A percentile compares a stretch with the other conserved stretches of the same genome.
phyloP scores from a whole-genome alignment of 2,329 filamentous ascomycete species.

The Stagonosporopsis tanaceti region DNA sequence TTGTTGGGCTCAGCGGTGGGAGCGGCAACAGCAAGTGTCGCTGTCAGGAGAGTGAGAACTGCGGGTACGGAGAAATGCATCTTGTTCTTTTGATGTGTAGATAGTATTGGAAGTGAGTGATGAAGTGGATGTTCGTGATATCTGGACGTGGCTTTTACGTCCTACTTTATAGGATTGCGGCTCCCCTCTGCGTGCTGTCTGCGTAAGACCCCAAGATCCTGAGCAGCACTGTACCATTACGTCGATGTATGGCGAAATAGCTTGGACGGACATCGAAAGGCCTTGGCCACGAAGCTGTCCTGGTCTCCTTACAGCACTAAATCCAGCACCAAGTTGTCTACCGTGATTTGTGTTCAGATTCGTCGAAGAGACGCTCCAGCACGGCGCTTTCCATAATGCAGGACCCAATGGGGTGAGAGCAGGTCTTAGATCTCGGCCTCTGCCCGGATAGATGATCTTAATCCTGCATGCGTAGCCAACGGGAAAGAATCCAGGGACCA shows the following conservation, averaged over 20 bases:
- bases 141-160: not conserved
- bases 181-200: conserved; percentile 9
- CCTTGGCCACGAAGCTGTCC: conserved; percentile 25
- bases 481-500: conserved; percentile 6
- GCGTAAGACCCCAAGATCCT: conserved; percentile 1
- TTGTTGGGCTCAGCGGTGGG: conserved; percentile 22
- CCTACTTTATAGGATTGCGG: conserved; percentile 29
- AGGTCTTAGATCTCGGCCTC: conserved; percentile 2
- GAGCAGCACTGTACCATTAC: conserved; percentile 23
- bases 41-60: conserved; percentile 29
- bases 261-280: conserved; percentile 11
- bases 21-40: conserved; percentile 31
- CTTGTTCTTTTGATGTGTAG: conserved; percentile 2
- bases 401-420: conserved; percentile 3
- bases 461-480: conserved; percentile 7
- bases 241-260: conserved; percentile 20
- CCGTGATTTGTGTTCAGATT: conserved; percentile 20
- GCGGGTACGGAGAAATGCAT: conserved; percentile 37
- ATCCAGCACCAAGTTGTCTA: conserved; percentile 24
- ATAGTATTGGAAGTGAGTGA: not conserved
- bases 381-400: conserved; percentile 14
- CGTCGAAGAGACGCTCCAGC: conserved; percentile 2
- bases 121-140: conserved; percentile 7
- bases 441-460: conserved; percentile 13
- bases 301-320: conserved; percentile 18